Base-by-base conservation (phyloP, 2,329 filamentous ascomycete species). In the Akanthomyces dipterigenus region DNA sequence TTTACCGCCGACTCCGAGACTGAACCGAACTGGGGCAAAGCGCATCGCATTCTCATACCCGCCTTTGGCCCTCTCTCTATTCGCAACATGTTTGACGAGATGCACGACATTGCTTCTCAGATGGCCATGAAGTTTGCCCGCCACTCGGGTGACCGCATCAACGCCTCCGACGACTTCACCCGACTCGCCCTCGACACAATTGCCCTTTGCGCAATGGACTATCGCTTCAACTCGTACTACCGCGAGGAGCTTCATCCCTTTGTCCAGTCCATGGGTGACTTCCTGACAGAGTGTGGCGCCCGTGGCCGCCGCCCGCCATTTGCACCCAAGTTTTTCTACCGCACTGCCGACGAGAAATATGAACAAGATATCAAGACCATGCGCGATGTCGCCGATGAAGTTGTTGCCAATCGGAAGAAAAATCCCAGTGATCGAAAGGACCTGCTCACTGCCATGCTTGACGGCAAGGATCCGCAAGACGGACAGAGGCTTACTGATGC, bases 201-300 rank as follows among this genome's bases (percentile, higher is more conserved):
- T 9, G 87, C 86, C 1, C 78, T 92, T 3, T 88, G 87, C 70
- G 78, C 84, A n/a, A 88, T 90, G 84, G 82, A 83, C 42, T 88
- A 80, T 63, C 84, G 88, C 20, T 91, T 91, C 78, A 91, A 91
- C 73, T 87, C 83, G 1, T 91, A 87, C 72, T 92, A 91, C 69
- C 78, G 79, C 31, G 82, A 89, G 16, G 78, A 84, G 9, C 75
- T 88, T 70, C 89, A 92, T 65, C 88, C 88, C 0, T 91, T 92
- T 66, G 79, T 91, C 43, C 71, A 79, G 49, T 82, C 86, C 38
- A 90, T 91, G 88, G 78, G 78, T 1, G 78, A 79, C n/a, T 82
- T 88, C 59, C 75, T 92, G 1, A 67, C 71, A 14, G 85, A 87
- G 63, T 82, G 79, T 6, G 82, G 81, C 36, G 75, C 73, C 9